Conservation (phyloP, 306 rosid species). For the Sindora glabra region DNA sequence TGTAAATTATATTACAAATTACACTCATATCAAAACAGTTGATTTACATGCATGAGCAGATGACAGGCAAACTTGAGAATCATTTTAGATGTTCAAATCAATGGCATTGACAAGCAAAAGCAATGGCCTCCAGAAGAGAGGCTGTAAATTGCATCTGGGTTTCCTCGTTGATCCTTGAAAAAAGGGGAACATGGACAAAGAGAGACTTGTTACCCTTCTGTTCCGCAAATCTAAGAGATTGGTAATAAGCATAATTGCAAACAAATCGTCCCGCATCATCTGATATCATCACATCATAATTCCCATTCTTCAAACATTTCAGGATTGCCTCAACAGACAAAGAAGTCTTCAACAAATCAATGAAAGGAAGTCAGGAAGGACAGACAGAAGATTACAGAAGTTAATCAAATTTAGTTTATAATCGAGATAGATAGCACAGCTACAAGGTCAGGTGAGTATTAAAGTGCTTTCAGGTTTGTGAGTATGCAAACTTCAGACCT, state of each 20-base stretch:
- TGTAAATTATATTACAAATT: conserved; percentile 18
- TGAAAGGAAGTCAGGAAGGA: conserved; percentile 14
- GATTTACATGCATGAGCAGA: conserved; percentile 25
- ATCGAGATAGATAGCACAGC: not conserved
- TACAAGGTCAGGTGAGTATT: not conserved
- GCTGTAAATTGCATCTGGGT: conserved; percentile 64
- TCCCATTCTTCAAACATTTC: conserved; percentile 49
- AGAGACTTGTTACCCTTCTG: conserved; percentile 75
- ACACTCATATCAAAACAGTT: conserved; percentile 13
- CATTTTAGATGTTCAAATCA: not conserved
- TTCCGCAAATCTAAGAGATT: conserved; percentile 74
- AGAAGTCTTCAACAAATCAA: conserved; percentile 45
- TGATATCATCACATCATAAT: conserved; percentile 46
- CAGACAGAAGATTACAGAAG: not conserved
- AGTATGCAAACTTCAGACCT: not conserved
- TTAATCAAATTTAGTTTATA: not conserved
- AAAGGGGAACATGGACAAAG: conserved; percentile 81
- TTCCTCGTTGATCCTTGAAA: conserved; percentile 60
- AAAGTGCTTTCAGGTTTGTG: not conserved
- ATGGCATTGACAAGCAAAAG: conserved; percentile 38
- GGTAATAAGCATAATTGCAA: conserved; percentile 82
- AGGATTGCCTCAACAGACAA: conserved; percentile 39
- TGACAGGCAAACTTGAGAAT: not conserved
- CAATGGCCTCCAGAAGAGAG: conserved; percentile 73
- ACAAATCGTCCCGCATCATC: conserved; percentile 82